Evolutionary conservation across 2,329 filamentous ascomycete genomes (phyloP).

Genomic region (Mollisia scopiformis): DNA sequence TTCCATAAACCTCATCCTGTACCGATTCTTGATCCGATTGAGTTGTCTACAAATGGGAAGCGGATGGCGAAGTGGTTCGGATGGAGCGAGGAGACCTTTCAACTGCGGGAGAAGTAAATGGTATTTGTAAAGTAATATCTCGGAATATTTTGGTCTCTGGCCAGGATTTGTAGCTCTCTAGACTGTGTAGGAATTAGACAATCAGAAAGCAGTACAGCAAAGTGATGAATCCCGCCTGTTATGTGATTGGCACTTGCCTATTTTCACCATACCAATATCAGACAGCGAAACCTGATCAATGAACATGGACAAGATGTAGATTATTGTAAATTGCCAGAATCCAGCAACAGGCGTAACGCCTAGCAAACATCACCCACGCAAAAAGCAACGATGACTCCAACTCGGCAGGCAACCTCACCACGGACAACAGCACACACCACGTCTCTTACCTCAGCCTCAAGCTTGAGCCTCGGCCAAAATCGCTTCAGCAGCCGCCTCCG

Average conservation of each 20-base stretch:
- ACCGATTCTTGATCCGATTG: constrained; percentile 5
- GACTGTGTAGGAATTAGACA: no score
- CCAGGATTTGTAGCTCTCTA: no score
- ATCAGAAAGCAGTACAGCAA: no score
- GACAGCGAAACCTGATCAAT: no score
- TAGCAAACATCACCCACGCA: not conserved
- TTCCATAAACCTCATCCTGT: constrained; percentile 19
- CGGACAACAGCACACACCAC: not conserved
- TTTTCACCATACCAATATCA: no score
- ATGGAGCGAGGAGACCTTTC: constrained; percentile 13
- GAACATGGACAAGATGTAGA: no score
- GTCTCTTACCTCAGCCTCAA: not conserved
- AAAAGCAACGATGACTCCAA: not conserved
- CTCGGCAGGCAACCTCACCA: not conserved
- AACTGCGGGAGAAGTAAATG: constrained; percentile 1
- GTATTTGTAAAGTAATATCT: no score
- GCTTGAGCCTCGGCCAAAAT: not conserved
- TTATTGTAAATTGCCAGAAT: no score
- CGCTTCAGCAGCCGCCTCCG: not conserved
- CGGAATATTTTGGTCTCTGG: no score
- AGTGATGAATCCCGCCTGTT: no score
- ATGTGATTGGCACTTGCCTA: no score
- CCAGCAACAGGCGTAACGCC: no score
- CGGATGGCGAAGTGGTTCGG: constrained; percentile 20
- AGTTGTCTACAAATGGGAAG: constrained; percentile 9